Evolutionary conservation across 306 rosid genomes (phyloP).

Genomic region (Acacia crassicarpa): DNA sequence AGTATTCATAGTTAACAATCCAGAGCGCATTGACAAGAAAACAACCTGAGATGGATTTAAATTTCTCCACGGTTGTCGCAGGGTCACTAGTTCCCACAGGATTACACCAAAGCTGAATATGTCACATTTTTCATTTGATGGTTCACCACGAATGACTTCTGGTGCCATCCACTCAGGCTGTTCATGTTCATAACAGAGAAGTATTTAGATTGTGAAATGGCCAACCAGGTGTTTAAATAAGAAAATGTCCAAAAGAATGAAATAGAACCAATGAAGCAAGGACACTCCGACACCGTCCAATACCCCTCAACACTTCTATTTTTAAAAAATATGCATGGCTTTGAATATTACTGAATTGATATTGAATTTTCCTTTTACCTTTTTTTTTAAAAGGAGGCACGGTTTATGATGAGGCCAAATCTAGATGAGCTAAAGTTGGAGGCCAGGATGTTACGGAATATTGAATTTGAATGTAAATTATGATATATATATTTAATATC

Average conservation of each 20-base stretch:
- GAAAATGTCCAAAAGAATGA: constrained; percentile 1
- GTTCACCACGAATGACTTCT: constrained; percentile 90
- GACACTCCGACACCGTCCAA: too few relatives aligned
- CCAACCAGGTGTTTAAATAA: constrained; percentile 7
- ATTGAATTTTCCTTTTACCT: too few relatives aligned
- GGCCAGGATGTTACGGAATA: too few relatives aligned
- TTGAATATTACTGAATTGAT: too few relatives aligned
- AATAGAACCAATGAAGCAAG: too few relatives aligned
- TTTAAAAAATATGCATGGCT: too few relatives aligned
- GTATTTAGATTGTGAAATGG: constrained; percentile 32
- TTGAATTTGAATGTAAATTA: too few relatives aligned
- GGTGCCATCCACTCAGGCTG: constrained; percentile 99
- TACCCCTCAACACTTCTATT: too few relatives aligned
- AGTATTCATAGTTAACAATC: constrained; percentile 18
- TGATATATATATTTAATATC: too few relatives aligned
- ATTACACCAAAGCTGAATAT: constrained; percentile 94
- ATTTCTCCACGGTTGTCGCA: constrained; percentile 87
- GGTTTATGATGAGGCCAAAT: too few relatives aligned
- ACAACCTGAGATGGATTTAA: constrained; percentile 80
- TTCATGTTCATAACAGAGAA: constrained; percentile 2
- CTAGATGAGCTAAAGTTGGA: too few relatives aligned
- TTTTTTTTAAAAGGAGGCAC: too few relatives aligned
- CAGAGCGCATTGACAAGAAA: constrained; percentile 8
- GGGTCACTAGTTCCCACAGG: constrained; percentile 90
- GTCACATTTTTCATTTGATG: constrained; percentile 87